phyloP scores from a whole-genome alignment of 2,329 filamentous ascomycete genomes.

The Penicillium polonicum region DNA sequence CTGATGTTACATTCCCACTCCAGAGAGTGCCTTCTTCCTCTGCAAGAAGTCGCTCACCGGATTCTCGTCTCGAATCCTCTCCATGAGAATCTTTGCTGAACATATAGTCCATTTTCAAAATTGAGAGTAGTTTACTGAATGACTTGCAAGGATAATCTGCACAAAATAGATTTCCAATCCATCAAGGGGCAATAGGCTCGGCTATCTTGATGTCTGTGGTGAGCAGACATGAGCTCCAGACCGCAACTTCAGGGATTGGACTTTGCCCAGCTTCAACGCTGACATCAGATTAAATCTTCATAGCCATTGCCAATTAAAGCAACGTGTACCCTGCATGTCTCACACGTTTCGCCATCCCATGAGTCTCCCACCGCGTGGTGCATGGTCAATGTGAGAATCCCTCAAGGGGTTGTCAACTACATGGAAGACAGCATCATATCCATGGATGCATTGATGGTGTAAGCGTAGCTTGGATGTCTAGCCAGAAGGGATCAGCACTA shows the following conservation, averaged over 20 bases:
- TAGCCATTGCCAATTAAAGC: not conserved
- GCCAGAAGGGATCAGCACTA: not conserved
- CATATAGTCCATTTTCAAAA: too few species aligned
- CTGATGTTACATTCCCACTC: too few species aligned
- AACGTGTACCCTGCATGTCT: constrained; percentile 17
- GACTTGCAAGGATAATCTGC: too few species aligned
- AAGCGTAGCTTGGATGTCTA: constrained; percentile 1
- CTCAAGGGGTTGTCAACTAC: constrained; percentile 1
- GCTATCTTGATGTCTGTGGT: too few species aligned
- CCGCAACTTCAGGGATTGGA: constrained; percentile 14
- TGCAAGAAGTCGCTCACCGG: too few species aligned
- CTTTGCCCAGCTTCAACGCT: not conserved
- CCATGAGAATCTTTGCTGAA: too few species aligned
- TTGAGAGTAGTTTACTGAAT: too few species aligned
- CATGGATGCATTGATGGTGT: not conserved
- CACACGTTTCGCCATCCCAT: constrained; percentile 18
- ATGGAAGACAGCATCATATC: not conserved
- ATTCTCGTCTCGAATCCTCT: too few species aligned
- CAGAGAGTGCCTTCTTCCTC: too few species aligned
- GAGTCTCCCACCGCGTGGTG: constrained; percentile 12
- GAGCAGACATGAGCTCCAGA: not conserved
- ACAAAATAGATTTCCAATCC: too few species aligned
- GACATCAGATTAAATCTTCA: not conserved
- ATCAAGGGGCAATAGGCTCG: too few species aligned
- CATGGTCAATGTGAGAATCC: constrained; percentile 4